Percentiles rank a stretch among this genome's conserved stretches.
Evolutionary conservation across 148 eudicot genomes (phyloP).

Genomic region (Euryodendron excelsum): DNA sequence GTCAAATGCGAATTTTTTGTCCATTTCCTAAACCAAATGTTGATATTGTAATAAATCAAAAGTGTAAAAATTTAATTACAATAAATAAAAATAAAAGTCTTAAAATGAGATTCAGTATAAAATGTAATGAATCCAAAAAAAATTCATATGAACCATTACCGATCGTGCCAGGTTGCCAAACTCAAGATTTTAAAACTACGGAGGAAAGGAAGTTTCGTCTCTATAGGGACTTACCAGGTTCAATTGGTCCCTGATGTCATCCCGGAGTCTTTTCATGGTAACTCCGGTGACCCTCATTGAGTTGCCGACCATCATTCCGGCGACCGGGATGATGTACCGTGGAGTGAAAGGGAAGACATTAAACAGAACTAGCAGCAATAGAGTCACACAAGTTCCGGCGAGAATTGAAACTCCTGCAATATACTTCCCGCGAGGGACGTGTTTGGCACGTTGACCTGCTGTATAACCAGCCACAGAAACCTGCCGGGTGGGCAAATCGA

Average conservation of each 20-base stretch:
- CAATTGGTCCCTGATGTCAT: constrained; percentile 74
- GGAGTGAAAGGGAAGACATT: constrained; percentile 93
- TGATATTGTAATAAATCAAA: too few species aligned
- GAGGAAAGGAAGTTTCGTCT: background rate
- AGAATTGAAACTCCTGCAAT: constrained; percentile 80
- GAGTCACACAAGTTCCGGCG: constrained; percentile 70
- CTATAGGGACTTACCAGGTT: constrained; percentile 44
- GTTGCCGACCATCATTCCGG: constrained; percentile 98
- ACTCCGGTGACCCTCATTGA: constrained; percentile 96
- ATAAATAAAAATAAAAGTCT: too few species aligned
- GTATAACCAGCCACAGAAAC: constrained; percentile 90
- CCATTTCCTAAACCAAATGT: too few species aligned
- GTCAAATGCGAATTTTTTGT: too few species aligned
- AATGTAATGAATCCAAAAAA: background rate
- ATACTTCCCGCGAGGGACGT: constrained; percentile 79
- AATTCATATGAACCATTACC: background rate
- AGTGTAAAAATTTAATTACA: too few species aligned
- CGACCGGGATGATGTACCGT: constrained; percentile 80
- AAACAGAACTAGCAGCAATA: constrained; percentile 55
- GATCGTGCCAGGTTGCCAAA: background rate
- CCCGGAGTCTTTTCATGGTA: constrained; percentile 91
- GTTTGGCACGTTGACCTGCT: constrained; percentile 88
- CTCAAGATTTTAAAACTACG: background rate
- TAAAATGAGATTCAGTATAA: too few species aligned
- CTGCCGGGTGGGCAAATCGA: constrained; percentile 31